Conservation (phyloP, 192 early-diverging fungal species). For the Obelidium mucronatum region DNA sequence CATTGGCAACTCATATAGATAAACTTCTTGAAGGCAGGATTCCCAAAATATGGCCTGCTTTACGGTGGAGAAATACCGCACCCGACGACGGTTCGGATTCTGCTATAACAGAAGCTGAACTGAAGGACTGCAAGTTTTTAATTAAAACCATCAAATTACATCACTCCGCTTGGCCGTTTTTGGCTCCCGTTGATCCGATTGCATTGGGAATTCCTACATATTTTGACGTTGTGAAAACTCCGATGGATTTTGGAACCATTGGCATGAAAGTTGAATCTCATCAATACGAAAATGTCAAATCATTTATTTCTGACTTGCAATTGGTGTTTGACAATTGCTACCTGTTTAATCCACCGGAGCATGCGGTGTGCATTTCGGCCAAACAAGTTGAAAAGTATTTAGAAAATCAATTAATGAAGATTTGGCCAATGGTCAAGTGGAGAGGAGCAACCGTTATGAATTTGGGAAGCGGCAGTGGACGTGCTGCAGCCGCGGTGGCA, state of each 20-base stretch:
- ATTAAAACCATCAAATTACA: not conserved
- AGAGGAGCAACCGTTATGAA: not conserved
- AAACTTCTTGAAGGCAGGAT: slow-evolving; percentile 34
- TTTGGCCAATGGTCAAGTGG: slow-evolving; percentile 1
- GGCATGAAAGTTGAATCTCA: slow-evolving; percentile 70
- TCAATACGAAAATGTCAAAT: slow-evolving; percentile 66
- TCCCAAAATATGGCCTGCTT: slow-evolving; percentile 36
- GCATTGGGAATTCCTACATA: slow-evolving; percentile 89
- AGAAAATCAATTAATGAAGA: not conserved
- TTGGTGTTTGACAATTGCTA: slow-evolving; percentile 91
- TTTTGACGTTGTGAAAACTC: slow-evolving; percentile 80
- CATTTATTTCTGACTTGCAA: slow-evolving; percentile 79
- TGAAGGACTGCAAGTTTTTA: not conserved
- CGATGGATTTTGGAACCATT: slow-evolving; percentile 90
- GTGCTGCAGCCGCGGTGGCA: not conserved
- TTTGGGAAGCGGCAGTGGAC: not conserved
- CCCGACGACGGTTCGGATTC: not conserved
- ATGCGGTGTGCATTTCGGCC: not conserved
- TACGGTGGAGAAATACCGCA: not conserved
- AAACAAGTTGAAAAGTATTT: not conserved
- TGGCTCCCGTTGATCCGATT: slow-evolving; percentile 85
- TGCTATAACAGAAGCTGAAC: not conserved
- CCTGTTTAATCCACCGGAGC: slow-evolving; percentile 72
- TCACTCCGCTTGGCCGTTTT: slow-evolving; percentile 47
- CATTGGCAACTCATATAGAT: slow-evolving; percentile 36